These are phyloP conservation scores for Caloboletus firmus DNA, from an alignment of 1,284 basidiomycete genomes.

Conservation along the genomic window DNA sequence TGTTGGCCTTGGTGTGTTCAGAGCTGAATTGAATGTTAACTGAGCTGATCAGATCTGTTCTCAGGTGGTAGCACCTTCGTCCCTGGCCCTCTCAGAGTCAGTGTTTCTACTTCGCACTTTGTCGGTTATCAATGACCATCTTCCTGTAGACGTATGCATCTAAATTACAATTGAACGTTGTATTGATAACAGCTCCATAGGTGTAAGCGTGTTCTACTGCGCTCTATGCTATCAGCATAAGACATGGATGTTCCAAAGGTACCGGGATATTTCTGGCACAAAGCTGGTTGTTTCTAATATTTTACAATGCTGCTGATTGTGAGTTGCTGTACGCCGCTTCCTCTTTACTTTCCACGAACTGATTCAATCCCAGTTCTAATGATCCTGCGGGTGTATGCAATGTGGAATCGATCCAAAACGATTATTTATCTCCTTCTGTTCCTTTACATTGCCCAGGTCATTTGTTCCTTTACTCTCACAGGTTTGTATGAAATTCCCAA, in stretches of 20 bases:
- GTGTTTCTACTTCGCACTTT: background rate
- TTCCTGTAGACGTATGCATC: slow-evolving; percentile 3
- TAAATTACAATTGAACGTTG: background rate
- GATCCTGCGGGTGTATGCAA: background rate
- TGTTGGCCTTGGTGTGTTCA: too few relatives aligned
- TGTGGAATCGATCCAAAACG: background rate
- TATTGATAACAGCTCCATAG: background rate
- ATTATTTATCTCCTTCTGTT: background rate
- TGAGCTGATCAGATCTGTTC: background rate
- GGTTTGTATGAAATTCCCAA: background rate
- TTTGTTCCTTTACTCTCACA: background rate
- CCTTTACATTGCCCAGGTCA: background rate
- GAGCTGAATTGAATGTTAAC: too few relatives aligned
- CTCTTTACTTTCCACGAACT: too few relatives aligned
- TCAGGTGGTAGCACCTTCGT: slow-evolving; percentile 3
- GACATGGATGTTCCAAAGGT: background rate
- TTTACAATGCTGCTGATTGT: too few relatives aligned
- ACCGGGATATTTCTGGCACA: background rate
- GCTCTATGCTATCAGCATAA: background rate
- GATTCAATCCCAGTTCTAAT: background rate
- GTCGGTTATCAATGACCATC: background rate
- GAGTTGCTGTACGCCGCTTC: background rate
- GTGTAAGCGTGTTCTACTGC: background rate
- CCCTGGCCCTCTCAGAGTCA: background rate
- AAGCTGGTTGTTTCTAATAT: background rate